These are phyloP conservation scores for Coemansia sp. DNA, from an alignment of 192 early-diverging fungal genomes.

Conservation along the genomic window DNA sequence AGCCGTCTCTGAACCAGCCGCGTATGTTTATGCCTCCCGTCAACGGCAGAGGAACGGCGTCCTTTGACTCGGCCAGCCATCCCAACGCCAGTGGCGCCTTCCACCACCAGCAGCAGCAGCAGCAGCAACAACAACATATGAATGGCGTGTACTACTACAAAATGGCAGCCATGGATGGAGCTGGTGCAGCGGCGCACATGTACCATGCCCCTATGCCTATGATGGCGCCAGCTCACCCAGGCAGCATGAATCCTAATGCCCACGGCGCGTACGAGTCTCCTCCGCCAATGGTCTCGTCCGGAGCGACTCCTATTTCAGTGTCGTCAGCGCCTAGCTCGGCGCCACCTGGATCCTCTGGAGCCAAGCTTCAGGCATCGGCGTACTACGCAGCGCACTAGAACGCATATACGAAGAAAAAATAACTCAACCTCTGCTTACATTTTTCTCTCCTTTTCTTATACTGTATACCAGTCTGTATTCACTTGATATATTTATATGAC, in stretches of 20 bases:
- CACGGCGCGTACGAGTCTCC: conserved; percentile 2
- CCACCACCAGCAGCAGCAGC: conserved; percentile 17
- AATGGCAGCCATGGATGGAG: conserved; percentile 32
- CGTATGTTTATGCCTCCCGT: conserved; percentile 20
- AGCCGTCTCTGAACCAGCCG: conserved; percentile 8
- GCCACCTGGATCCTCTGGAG: conserved; percentile 14
- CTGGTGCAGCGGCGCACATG: conserved; percentile 18
- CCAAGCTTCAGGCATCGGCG: conserved; percentile 25
- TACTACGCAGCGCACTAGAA: conserved; percentile 23
- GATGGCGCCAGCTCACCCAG: conserved; percentile 30
- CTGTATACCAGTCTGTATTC: neutral
- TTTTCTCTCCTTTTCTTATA: conserved; percentile 5
- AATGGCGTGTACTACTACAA: conserved; percentile 46
- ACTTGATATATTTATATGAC: neutral
- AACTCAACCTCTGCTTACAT: neutral
- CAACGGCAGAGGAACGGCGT: conserved; percentile 10
- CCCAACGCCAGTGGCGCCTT: conserved; percentile 11
- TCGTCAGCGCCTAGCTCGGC: conserved; percentile 3
- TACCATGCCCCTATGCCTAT: conserved; percentile 18
- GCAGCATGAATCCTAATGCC: conserved; percentile 1
- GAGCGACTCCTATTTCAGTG: conserved; percentile 8
- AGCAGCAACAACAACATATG: conserved; percentile 17
- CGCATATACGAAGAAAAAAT: neutral
- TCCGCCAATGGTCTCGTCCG: conserved; percentile 1
- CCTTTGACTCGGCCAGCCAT: conserved; percentile 9